Base-by-base conservation (phyloP, 805 yeast species). In the Scheffersomyces spartinae region DNA sequence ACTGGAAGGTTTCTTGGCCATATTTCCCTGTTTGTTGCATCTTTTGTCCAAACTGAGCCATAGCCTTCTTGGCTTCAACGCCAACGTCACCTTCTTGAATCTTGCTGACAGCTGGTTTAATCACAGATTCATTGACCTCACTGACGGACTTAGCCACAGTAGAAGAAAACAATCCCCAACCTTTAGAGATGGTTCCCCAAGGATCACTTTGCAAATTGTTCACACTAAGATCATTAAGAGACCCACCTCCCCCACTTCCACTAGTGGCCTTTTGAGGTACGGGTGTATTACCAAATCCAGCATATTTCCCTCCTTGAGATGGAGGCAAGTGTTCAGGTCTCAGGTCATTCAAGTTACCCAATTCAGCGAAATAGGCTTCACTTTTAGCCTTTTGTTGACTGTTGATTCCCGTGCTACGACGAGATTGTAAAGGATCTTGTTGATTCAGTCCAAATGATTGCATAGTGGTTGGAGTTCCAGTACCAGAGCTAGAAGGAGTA, bases 21-120 rank as follows among this genome's bases (percentile, higher is more conserved):
- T 71, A 73, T 32, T 62, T 68, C 17, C 93, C 80, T 1, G 95
- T 83, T 38, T 85, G 93, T 48, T 81, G 94, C 58, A 88, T 80
- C 45, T 75, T 84, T 47, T 82, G 94, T 24, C 96, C 95, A 57
- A 88, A 91, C 60, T 91, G 96, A 31, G 83, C 77, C 69, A 94
- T 82, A n/a, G 97, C 97, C 39, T 84, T 71, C 35, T 69, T 74
- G 4, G 97, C 91, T 44, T 84, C 94, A 28, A 55, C 61, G 13
- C 93, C 73, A 22, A 82, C 51, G 31, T 91, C 97, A 34, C 81
- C 72, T 33, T 75, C 84, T 33, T 57, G 63, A 39, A 91, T 64
- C 43, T 80, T 85, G 45, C 74, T 74, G 47, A 84, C 66, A 23
- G 91, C 74, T n/a, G 98, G 98, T 47, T 82, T 83, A 37, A 91